Base-by-base conservation (phyloP, 306 rosid species). In the Cucumis cinereus region DNA sequence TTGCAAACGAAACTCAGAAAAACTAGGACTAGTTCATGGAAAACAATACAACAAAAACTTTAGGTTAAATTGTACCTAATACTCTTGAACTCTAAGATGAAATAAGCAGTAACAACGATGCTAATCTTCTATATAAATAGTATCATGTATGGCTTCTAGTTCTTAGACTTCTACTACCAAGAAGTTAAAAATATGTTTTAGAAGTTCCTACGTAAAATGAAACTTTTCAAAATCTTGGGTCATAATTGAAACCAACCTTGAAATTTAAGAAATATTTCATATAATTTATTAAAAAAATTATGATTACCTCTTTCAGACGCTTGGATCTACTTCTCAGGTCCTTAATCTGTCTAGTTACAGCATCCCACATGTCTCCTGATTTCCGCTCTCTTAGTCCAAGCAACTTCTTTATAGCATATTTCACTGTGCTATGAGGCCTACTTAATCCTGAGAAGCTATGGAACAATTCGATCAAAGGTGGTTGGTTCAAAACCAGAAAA, bases 381-480 rank as follows among this genome's bases (percentile, higher is more conserved):
- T 90, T 89, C 83, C 78, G 84, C 86, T 78, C 90, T 79, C 89
- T 79, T 33, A 87, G 85, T 83, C 84, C 88, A 79, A 94, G 82
- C 84, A 94, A 82, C 85, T 91, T 94, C 86, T 90, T 94, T 57
- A 89, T 55, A 59, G 98, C 97, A 79, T 94, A 91, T 90, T 83
- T 94, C 75, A 87, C 86, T 30, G 99, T 94, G 81, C 81, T 78
- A 74, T 94, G 99, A 80, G 99, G 99, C 75, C 81, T 86, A 86
- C 86, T 87, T 85, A 92, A 82, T 59, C 99, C 97, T 35, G 95
- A 89, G 82, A 84, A 91, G 85, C 88, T 89, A 71, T 85, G 30
- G 81, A 94, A 83, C 75, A 89, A 38, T 20, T 88, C 95, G 40
- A 84, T 83, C 91, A 94, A 69, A 77, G 12, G 68, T 20, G 89